Conservation (phyloP, 768 basidiomycete species). For the Agrocybe praecox region DNA sequence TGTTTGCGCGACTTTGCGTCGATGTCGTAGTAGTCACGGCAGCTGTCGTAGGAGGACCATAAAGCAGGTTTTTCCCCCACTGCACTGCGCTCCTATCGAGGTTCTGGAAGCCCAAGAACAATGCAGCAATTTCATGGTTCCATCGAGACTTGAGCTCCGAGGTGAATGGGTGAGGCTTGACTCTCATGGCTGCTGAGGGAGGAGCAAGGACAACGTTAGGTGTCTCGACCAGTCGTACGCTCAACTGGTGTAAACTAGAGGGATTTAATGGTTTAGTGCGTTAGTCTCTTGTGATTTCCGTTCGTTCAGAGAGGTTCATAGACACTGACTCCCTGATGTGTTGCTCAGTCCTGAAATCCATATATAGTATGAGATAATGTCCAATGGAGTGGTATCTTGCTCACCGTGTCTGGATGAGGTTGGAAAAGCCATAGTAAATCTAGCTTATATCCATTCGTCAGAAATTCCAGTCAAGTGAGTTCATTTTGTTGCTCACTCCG, state of each 20-base stretch:
- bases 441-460: constrained; percentile 18
- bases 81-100: constrained; percentile 49
- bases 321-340: constrained; percentile 54
- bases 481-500: constrained; percentile 45
- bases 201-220: constrained; percentile 51
- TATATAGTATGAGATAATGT: neutral
- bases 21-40: too few species aligned
- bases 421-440: constrained; percentile 76
- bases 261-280: neutral
- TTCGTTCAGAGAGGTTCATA: neutral
- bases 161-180: constrained; percentile 47
- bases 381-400: constrained; percentile 12
- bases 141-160: constrained; percentile 54
- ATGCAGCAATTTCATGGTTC: constrained; percentile 56
- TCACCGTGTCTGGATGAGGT: constrained; percentile 60
- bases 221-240: constrained; percentile 52
- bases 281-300: neutral
- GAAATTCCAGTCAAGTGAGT: neutral
- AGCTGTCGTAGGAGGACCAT: constrained; percentile 30
- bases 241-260: constrained; percentile 44
- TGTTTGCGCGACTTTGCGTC: too few species aligned
- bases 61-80: constrained; percentile 49
- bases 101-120: constrained; percentile 43
- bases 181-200: constrained; percentile 55
- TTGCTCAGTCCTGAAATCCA: constrained; percentile 48